Conservation (phyloP, 306 rosid genomes). For the Dalbergia cochinchinensis region DNA sequence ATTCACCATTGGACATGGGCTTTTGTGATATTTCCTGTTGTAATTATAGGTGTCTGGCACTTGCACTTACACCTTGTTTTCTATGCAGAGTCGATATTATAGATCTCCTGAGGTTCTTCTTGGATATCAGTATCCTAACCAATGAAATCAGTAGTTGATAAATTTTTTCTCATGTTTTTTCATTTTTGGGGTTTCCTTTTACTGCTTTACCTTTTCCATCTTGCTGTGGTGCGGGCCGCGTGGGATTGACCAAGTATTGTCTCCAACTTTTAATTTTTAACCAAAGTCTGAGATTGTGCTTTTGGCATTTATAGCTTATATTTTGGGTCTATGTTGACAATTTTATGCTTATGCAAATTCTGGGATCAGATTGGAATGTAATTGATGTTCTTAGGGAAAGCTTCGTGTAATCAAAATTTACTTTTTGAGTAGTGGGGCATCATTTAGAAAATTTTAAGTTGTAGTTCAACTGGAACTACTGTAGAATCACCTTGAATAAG, state of each 20-base stretch:
- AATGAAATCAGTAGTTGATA: conserved; percentile 41
- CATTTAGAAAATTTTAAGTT: neutral
- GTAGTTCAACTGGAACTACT: neutral
- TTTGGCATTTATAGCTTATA: conserved; percentile 31
- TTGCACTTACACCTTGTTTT: conserved; percentile 24
- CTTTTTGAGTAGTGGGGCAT: conserved; percentile 15
- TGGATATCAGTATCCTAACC: conserved; percentile 96
- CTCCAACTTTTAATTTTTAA: conserved; percentile 11
- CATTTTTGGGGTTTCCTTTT: conserved; percentile 10
- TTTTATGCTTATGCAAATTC: conserved; percentile 3
- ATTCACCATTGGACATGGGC: conserved; percentile 23
- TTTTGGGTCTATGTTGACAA: conserved; percentile 25
- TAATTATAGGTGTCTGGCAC: conserved; percentile 43
- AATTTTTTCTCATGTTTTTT: conserved; percentile 23
- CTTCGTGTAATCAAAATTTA: conserved; percentile 2
- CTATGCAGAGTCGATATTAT: conserved; percentile 96
- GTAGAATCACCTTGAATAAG: neutral
- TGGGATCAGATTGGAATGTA: conserved; percentile 27
- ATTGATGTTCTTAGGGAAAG: conserved; percentile 8
- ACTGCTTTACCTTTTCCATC: conserved; percentile 27
- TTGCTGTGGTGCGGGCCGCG: conserved; percentile 28
- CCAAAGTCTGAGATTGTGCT: conserved; percentile 34
- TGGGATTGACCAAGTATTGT: conserved; percentile 32
- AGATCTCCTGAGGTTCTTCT: conserved; percentile 99
- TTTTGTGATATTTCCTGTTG: conserved; percentile 38